Base-by-base conservation (phyloP, 495 filamentous ascomycete genomes). In the Bombardia bombarda region DNA sequence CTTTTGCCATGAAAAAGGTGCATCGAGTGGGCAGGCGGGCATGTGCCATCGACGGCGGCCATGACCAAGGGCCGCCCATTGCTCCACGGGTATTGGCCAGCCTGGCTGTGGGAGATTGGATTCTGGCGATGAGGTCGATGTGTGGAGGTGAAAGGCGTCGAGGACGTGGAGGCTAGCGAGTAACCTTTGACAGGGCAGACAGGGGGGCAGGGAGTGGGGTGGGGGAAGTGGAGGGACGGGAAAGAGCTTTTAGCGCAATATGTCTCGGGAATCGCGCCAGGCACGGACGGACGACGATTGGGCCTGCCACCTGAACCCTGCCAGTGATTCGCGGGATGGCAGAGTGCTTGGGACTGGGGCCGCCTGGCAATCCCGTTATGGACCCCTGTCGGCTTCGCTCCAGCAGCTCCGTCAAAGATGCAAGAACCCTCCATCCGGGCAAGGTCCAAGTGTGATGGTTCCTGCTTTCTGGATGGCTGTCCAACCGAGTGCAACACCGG, bases 141-240 rank as follows among this genome's bases (percentile, higher is more conserved):
- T 37, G 34, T 37, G 34, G 34, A 37, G 41, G 41, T 43, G 25
- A 20, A 42, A 33, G 40, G 26, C 26, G 26, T 36, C 20, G 32
- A 43, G 10, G 26, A 25, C 23, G 32, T 36, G 30, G n/a, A 43
- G 21, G 31, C 34, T 37, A 37, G 34, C 34, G 34, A 37, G 20
- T 21, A 37, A 7, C 7, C 34, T 22, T 18, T 37, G 34, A 18
- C 17, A 13, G 13, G 34, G 17, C 34, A 20, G 34, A 37, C 17
- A 20, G 18, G 34, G 34, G 34, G 34, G 17, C 4, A 22, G 34
- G 6, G n/a, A n/a, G n/a, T n/a, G n/a, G n/a, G n/a, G n/a, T n/a
- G n/a, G n/a, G n/a, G n/a, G n/a, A n/a, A n/a, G n/a, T n/a, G n/a
- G n/a, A n/a, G n/a, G 24, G 26, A 28, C 26, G 2, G 13, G 2